Conservation (phyloP, 305 asterid genomes). For the Fraxinus baroniana region DNA sequence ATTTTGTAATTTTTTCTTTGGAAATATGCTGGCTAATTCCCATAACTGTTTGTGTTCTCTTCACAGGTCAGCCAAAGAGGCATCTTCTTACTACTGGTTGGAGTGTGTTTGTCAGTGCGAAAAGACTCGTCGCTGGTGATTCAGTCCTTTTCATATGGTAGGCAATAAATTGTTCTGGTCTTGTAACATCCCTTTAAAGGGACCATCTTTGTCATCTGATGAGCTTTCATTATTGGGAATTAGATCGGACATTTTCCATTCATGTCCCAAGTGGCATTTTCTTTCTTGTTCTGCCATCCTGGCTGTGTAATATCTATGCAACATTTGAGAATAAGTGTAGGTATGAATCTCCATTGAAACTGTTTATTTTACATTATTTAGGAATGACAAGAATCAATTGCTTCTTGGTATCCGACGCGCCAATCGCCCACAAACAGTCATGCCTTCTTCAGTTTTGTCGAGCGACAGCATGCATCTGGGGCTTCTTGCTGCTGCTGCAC, state of each 20-base stretch:
- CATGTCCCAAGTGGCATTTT: background rate
- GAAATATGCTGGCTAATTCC: background rate
- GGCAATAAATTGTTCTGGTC: background rate
- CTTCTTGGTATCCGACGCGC: conserved; percentile 77
- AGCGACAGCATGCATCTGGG: conserved; percentile 90
- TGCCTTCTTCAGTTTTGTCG: conserved; percentile 83
- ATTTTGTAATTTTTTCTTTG: background rate
- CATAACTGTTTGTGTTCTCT: background rate
- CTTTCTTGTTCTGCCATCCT: background rate
- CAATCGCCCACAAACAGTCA: conserved; percentile 63
- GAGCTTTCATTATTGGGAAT: background rate
- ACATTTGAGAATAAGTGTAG: background rate
- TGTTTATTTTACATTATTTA: conserved; percentile 18
- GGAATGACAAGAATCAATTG: conserved; percentile 77
- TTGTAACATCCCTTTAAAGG: background rate
- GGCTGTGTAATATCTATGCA: background rate
- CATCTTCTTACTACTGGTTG: conserved; percentile 86
- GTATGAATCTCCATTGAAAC: background rate
- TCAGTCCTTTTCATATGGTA: conserved; percentile 82
- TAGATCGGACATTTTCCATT: background rate
- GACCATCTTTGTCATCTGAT: background rate
- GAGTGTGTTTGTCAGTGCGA: conserved; percentile 81
- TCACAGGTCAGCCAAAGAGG: conserved; percentile 79
- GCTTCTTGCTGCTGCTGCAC: conserved; percentile 90
- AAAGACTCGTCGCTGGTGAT: conserved; percentile 82